Conservation (phyloP, 2,329 filamentous ascomycete species). For the Rhinocladiella similis region DNA sequence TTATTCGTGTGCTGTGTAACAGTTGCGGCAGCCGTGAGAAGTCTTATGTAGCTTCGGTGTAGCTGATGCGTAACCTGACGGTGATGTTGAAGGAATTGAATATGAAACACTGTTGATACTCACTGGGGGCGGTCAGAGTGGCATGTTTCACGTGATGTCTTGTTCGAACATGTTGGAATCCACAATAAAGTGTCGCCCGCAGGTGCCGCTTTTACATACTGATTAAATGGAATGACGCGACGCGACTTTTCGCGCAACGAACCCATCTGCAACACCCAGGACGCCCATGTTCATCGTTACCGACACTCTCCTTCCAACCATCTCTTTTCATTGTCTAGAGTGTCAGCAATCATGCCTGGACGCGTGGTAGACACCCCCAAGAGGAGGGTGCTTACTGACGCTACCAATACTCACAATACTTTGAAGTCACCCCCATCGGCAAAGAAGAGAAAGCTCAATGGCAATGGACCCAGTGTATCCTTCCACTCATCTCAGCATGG, state of each 20-base stretch:
- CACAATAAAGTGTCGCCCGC: neutral
- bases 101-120: neutral
- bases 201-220: neutral
- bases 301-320: neutral
- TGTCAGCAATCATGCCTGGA: conserved; percentile 23
- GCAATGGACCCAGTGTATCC: conserved; percentile 47
- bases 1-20: neutral
- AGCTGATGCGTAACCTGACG: neutral
- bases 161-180: neutral
- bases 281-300: neutral
- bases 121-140: neutral
- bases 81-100: neutral
- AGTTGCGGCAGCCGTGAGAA: too few relatives aligned
- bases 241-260: conserved; percentile 6
- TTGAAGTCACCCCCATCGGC: conserved; percentile 53
- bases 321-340: neutral
- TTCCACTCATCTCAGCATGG: conserved; percentile 65
- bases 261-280: neutral
- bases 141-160: neutral
- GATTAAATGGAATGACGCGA: conserved; percentile 7
- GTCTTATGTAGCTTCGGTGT: neutral
- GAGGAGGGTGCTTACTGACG: conserved; percentile 72
- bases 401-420: conserved; percentile 64
- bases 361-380: conserved; percentile 48
- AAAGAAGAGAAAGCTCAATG: conserved; percentile 84